phyloP scores from a whole-genome alignment of 768 basidiomycete species.

The Thelephora ganbajun region DNA sequence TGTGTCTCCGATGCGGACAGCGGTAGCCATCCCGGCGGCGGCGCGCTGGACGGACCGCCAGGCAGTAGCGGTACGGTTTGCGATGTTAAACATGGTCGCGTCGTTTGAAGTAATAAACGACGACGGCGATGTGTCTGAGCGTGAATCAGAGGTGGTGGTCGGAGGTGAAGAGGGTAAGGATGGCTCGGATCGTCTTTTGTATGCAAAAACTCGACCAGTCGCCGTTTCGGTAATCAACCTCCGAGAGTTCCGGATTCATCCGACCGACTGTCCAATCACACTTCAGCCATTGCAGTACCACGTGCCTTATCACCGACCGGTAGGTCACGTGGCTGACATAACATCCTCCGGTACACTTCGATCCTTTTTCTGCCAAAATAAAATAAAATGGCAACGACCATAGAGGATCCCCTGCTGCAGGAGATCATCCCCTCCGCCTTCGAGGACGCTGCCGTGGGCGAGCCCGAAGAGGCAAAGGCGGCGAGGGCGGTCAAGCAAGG shows the following conservation, averaged over 20 bases:
- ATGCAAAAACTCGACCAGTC: too few relatives aligned
- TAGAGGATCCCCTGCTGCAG: neutral
- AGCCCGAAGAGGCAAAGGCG: neutral
- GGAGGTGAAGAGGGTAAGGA: neutral
- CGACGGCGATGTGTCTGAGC: too few relatives aligned
- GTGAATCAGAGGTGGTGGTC: neutral
- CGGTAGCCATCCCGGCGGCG: constrained; percentile 63
- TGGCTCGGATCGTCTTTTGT: too few relatives aligned
- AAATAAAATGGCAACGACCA: too few relatives aligned
- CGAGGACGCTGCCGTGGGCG: constrained; percentile 6
- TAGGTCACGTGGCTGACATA: too few relatives aligned
- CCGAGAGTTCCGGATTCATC: too few relatives aligned
- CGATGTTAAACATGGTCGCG: constrained; percentile 18
- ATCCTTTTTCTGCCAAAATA: too few relatives aligned
- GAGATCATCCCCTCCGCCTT: neutral
- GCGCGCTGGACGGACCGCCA: constrained; percentile 17
- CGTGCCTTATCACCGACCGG: too few relatives aligned
- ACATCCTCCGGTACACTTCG: too few relatives aligned
- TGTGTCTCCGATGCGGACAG: constrained; percentile 72
- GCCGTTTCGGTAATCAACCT: too few relatives aligned
- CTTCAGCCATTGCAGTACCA: too few relatives aligned
- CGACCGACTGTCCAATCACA: too few relatives aligned
- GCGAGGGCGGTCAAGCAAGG: neutral
- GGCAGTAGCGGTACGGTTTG: constrained; percentile 12
- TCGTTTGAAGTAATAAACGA: constrained; percentile 8